Evolutionary conservation across 1,139 yeast species (phyloP).

Genomic region (Suhomyces chickasaworum): DNA sequence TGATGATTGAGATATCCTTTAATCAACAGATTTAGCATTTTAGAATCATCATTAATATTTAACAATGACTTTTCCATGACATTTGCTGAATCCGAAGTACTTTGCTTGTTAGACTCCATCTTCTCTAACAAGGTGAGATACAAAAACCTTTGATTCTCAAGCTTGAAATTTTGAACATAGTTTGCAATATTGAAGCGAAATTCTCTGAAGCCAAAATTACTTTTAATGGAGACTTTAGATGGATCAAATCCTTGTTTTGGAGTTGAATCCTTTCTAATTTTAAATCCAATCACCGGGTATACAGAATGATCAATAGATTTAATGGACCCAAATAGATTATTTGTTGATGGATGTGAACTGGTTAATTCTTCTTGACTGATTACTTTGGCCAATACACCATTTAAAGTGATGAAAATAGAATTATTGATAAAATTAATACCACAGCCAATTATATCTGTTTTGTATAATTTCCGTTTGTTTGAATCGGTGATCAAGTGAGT

Average conservation of each 20-base stretch:
- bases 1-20: conserved; percentile 70
- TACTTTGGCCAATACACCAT: conserved; percentile 58
- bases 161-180: conserved; percentile 53
- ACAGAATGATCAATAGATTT: conserved; percentile 25
- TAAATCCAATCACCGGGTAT: conserved; percentile 46
- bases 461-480: conserved; percentile 23
- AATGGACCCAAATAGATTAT: conserved; percentile 27
- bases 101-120: conserved; percentile 13
- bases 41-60: conserved; percentile 31
- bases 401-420: conserved; percentile 75
- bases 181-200: conserved; percentile 73
- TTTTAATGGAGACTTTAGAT: conserved; percentile 34
- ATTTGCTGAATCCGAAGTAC: conserved; percentile 6
- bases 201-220: conserved; percentile 73
- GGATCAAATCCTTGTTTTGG: conserved; percentile 13
- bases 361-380: conserved; percentile 35
- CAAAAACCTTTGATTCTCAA: conserved; percentile 25
- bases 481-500: conserved; percentile 21
- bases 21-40: conserved; percentile 56
- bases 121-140: conserved; percentile 24
- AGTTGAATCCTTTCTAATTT: conserved; percentile 28
- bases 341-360: conserved; percentile 26
- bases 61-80: conserved; percentile 26
- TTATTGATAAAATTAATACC: conserved; percentile 73
- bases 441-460: conserved; percentile 74